A percentile compares a stretch with the other conserved stretches of the same genome.
Evolutionary conservation across 306 rosid genomes (phyloP).

Genomic region (Arachis hypogaea): DNA sequence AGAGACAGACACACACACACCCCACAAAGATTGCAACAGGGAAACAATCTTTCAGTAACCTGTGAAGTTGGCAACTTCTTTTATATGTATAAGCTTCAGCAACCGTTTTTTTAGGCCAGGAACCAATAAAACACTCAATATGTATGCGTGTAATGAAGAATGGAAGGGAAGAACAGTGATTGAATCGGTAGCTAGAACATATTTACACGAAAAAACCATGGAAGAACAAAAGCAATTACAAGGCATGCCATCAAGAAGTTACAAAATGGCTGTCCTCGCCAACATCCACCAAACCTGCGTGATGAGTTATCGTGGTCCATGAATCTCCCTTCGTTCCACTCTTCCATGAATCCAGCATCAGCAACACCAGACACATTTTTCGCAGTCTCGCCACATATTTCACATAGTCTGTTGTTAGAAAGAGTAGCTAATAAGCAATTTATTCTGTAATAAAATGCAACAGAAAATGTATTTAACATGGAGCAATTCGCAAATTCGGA

Average conservation of each 20-base stretch:
- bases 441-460: constrained; percentile 16
- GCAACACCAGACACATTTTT: constrained; percentile 59
- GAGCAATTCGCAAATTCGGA: constrained; percentile 13
- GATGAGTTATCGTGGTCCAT: constrained; percentile 45
- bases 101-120: too few relatives aligned
- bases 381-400: constrained; percentile 85
- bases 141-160: constrained; percentile 34
- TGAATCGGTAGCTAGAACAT: constrained; percentile 64
- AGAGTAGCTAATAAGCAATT: constrained; percentile 25
- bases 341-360: constrained; percentile 68
- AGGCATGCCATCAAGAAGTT: constrained; percentile 97
- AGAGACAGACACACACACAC: constrained; percentile 10
- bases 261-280: constrained; percentile 94
- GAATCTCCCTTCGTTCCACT: constrained; percentile 79
- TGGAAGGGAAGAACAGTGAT: constrained; percentile 32
- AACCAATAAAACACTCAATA: not conserved
- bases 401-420: constrained; percentile 63
- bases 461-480: not conserved
- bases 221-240: constrained; percentile 92
- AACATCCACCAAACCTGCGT: constrained; percentile 56
- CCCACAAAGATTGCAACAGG: constrained; percentile 29
- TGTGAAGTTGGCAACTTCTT: constrained; percentile 32
- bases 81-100: constrained; percentile 32
- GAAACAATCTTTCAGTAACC: constrained; percentile 30
- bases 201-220: constrained; percentile 93